Evolutionary conservation across 192 early-diverging fungal genomes (phyloP).

Genomic region (Linnemannia hyalina): DNA sequence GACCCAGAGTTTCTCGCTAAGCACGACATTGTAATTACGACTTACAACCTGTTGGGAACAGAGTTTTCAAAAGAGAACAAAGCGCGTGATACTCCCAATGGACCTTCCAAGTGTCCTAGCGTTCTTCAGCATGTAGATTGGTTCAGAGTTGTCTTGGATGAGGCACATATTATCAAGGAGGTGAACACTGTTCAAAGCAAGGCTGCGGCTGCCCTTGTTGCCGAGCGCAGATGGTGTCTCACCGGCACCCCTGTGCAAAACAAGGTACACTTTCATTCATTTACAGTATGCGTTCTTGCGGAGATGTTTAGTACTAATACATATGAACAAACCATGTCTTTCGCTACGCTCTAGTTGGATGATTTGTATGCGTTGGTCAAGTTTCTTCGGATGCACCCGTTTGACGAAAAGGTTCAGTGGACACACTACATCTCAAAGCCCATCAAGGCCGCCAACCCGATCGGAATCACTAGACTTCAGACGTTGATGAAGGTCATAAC

Average conservation of each 20-base stretch:
- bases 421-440: slow-evolving; percentile 57
- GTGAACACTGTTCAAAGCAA: slow-evolving; percentile 80
- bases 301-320: neutral
- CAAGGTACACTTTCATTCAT: slow-evolving; percentile 27
- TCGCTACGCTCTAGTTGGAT: slow-evolving; percentile 64
- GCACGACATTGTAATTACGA: slow-evolving; percentile 66
- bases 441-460: slow-evolving; percentile 54
- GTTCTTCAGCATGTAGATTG: slow-evolving; percentile 78
- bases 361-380: slow-evolving; percentile 89
- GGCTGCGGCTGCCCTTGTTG: slow-evolving; percentile 76
- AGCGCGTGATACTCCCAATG: slow-evolving; percentile 21
- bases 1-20: slow-evolving; percentile 34
- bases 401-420: slow-evolving; percentile 59
- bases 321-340: neutral
- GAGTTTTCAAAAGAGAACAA: slow-evolving; percentile 59
- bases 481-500: slow-evolving; percentile 82
- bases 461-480: slow-evolving; percentile 64
- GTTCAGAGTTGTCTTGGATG: slow-evolving; percentile 91
- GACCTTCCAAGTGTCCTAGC: slow-evolving; percentile 28
- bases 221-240: slow-evolving; percentile 86
- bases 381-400: slow-evolving; percentile 75
- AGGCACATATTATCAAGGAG: slow-evolving; percentile 95
- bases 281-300: neutral
- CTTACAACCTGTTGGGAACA: slow-evolving; percentile 60
- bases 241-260: slow-evolving; percentile 92